Percentiles rank a stretch among this genome's conserved stretches.
Evolutionary conservation across 2,329 filamentous ascomycete genomes (phyloP).

Genomic region (Zasmidium cellare): DNA sequence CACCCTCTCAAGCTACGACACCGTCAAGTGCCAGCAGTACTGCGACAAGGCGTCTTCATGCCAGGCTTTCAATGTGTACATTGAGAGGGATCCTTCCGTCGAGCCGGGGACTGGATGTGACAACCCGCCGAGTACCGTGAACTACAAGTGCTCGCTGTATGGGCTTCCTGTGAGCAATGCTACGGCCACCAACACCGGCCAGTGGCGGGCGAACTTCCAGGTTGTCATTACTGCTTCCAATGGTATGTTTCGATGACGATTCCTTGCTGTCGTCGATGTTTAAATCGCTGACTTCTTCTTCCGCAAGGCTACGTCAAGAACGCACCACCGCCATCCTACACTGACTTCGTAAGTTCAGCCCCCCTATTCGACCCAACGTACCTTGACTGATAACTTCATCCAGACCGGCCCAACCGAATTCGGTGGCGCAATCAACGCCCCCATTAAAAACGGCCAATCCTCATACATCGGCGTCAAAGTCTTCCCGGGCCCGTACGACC

Average conservation of each 20-base stretch:
- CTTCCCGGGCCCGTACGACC: slow-evolving; percentile 24
- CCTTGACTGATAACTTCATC: not conserved
- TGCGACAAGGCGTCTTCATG: slow-evolving; percentile 23
- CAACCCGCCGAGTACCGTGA: slow-evolving; percentile 37
- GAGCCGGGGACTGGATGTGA: slow-evolving; percentile 33
- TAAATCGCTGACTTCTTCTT: not conserved
- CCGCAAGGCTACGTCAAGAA: slow-evolving; percentile 33
- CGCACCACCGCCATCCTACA: slow-evolving; percentile 16
- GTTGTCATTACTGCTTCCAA: slow-evolving; percentile 47
- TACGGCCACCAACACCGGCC: slow-evolving; percentile 37
- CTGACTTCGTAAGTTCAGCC: slow-evolving; percentile 12
- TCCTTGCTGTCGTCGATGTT: no score
- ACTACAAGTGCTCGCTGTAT: slow-evolving; percentile 39
- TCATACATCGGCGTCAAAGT: slow-evolving; percentile 33
- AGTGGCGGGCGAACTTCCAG: slow-evolving; percentile 36
- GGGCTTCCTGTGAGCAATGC: slow-evolving; percentile 30
- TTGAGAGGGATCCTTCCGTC: slow-evolving; percentile 36
- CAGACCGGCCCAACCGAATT: slow-evolving; percentile 30
- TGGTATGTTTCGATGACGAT: slow-evolving; percentile 22
- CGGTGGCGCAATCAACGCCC: slow-evolving; percentile 37
- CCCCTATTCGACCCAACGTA: not conserved
- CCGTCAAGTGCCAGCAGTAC: slow-evolving; percentile 11
- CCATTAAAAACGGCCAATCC: slow-evolving; percentile 23
- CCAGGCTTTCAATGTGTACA: slow-evolving; percentile 29
- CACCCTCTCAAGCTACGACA: slow-evolving; percentile 13